Evolutionary conservation across 768 basidiomycete genomes (phyloP).

Genomic region (Wakefieldia striispora): DNA sequence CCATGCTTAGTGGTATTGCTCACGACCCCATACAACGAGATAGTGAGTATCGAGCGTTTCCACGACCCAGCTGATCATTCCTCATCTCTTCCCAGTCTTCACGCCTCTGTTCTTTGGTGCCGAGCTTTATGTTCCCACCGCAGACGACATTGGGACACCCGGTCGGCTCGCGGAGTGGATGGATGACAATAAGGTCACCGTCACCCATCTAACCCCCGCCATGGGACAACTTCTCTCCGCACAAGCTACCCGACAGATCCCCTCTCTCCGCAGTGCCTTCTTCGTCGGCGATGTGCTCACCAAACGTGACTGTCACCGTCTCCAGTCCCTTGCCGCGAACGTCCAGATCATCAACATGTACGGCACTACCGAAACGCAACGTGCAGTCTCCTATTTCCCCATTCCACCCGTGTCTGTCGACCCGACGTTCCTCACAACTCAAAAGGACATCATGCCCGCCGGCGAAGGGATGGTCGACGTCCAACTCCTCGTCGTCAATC

Average conservation of each 20-base stretch:
- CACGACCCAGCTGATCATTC: neutral
- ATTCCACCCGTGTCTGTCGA: constrained; percentile 85
- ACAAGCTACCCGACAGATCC: constrained; percentile 77
- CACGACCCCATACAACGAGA: constrained; percentile 99
- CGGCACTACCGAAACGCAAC: constrained; percentile 98
- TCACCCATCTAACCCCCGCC: constrained; percentile 98
- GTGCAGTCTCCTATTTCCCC: constrained; percentile 95
- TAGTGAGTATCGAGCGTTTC: constrained; percentile 57
- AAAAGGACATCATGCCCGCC: constrained; percentile 98
- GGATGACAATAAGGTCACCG: constrained; percentile 84
- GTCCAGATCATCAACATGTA: constrained; percentile 99
- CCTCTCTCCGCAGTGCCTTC: constrained; percentile 86
- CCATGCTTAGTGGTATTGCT: constrained; percentile 98
- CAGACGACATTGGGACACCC: constrained; percentile 95
- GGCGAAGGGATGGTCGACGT: constrained; percentile 98
- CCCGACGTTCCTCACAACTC: constrained; percentile 85
- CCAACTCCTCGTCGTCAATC: constrained; percentile 94
- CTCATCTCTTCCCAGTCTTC: constrained; percentile 63
- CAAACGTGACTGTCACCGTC: constrained; percentile 93
- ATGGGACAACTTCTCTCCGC: constrained; percentile 99
- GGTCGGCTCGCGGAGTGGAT: constrained; percentile 98
- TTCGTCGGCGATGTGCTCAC: constrained; percentile 99
- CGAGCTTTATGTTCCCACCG: constrained; percentile 90
- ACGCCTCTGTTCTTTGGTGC: constrained; percentile 98
- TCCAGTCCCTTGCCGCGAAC: constrained; percentile 90